Evolutionary conservation across 306 rosid species (phyloP), one percentile per base, ranked within the genome.

Genomic region (Citrullus amarus): DNA sequence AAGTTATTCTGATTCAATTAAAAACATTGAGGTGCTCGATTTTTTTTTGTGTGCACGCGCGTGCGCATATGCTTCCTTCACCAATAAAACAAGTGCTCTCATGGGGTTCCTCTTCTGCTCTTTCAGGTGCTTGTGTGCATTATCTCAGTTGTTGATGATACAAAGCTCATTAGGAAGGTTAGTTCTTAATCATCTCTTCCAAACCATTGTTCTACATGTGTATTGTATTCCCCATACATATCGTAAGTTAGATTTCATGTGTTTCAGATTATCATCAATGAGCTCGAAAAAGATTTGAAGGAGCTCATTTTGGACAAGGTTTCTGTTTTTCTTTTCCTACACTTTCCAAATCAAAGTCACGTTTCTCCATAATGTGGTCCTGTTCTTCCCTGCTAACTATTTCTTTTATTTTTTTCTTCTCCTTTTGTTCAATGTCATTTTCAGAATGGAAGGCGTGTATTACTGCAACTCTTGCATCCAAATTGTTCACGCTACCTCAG

Each of bases 251-350:
- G 41, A 57, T 51, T 76, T 82, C 79, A 44, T 76, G 84, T 78
- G 72, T 71, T 71, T 48, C 92, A 95, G 99, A 85, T 85, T 78
- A 84, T 95, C 83, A 86, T 92, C 56, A 86, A 86, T 1, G 99
- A 86, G 84, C 82, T 92, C 78, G 90, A 90, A 84, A 78, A 86
- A 83, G 79, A 20, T 75, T 86, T 92, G 9, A 91, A 89, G 88
- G 92, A 89, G 81, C 97, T 95, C 84, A 83, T 88, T 82, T 78
- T 87, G 44, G 92, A 95, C 56, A 92, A 95, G 99, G 99, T 95
- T 75, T 82, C 75, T 48, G 53, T 18, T 74, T 38, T 73, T 85
- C 61, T 56, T 69, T 77, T 30, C 41, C 44, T 41, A 9, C 8
- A 81, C 63, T 61, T 54, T 7, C 28, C 32, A 56, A 20, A 76